A percentile compares a stretch with the other conserved stretches of the same genome.
phyloP scores from a whole-genome alignment of 2,329 filamentous ascomycete genomes.

The Colletotrichum shisoi region DNA sequence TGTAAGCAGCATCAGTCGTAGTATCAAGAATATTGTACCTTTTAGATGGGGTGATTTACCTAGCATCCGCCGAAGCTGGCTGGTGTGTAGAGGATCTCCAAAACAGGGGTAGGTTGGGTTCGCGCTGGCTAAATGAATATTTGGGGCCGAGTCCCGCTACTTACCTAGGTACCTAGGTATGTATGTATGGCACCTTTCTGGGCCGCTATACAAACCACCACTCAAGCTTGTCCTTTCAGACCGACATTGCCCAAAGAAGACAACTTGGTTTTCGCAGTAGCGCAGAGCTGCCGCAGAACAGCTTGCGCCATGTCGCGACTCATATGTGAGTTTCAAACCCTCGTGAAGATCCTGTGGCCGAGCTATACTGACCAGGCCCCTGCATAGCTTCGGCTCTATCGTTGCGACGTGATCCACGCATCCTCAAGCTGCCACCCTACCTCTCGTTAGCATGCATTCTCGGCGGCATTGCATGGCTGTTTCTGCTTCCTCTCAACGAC shows the following conservation, averaged over 20 bases:
- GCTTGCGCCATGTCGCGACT: slow-evolving; percentile 59
- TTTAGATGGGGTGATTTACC: neutral
- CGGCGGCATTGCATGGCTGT: slow-evolving; percentile 86
- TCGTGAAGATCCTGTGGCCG: neutral
- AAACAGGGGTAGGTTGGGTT: slow-evolving; percentile 7
- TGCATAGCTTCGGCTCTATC: slow-evolving; percentile 68
- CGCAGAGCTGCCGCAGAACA: slow-evolving; percentile 27
- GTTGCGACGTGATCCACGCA: slow-evolving; percentile 79
- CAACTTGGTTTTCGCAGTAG: slow-evolving; percentile 23
- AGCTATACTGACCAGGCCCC: slow-evolving; percentile 29
- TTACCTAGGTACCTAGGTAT: neutral
- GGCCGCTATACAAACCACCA: slow-evolving; percentile 1
- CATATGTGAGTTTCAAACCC: slow-evolving; percentile 54
- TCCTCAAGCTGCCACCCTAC: slow-evolving; percentile 86
- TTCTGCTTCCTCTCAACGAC: slow-evolving; percentile 86
- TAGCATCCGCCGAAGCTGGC: neutral
- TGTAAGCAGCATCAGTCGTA: neutral
- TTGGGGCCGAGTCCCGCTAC: neutral
- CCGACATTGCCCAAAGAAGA: slow-evolving; percentile 16
- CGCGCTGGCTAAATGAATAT: slow-evolving; percentile 35
- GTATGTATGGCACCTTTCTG: neutral
- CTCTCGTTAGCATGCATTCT: slow-evolving; percentile 84
- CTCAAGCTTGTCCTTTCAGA: slow-evolving; percentile 17
- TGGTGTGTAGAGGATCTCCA: neutral
- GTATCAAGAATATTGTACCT: neutral